Evolutionary conservation across 208 protist species (phyloP), one percentile per base, ranked within the genome.

Genomic region (Leptomonas seymouri): DNA sequence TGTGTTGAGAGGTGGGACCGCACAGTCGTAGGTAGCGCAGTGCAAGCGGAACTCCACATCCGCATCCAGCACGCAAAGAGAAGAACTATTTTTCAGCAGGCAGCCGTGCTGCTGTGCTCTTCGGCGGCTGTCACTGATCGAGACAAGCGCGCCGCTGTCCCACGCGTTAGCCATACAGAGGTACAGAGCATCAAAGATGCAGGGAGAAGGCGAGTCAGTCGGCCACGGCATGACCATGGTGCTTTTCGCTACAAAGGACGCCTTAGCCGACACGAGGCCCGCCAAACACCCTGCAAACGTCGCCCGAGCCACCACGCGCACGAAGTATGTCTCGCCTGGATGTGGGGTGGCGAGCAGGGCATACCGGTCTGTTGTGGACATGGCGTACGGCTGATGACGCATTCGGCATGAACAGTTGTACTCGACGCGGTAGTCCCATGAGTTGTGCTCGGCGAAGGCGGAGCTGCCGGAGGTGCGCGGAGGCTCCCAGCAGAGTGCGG

Each of bases 371-470:
- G n/a, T 42, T 23, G 76, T 81, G 23, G 74, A 76, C 55, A 56
- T 62, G n/a, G 50, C 30, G 50, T 57, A 73, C 16, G 72, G 68
- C 53, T 65, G 21, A 27, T 82, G 64, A 30, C 62, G 62, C 14
- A 55, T 57, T 16, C 49, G 25, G 36, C 75, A 84, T 12, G 80
- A 42, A 39, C 78, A 82, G 54, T 36, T 80, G 77, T 86, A 91
- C 73, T 91, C 85, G 1, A 90, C 63, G 21, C 67, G 50, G 55
- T 91, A 93, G 20, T 73, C 46, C 88, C 88, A 93, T 36, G 42
- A 67, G 0, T 74, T 66, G 39, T 65, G 42, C 9, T 81, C 64
- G 6, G 56, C 57, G 7, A 79, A 66, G 20, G 64, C 12, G 3
- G 25, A 60, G 2, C 14, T 58, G 42, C 27, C 45, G 18, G 16